Percentiles rank a stretch among this genome's conserved stretches.
Conservation (phyloP, 768 basidiomycete genomes). For the Piloderma croceum region DNA sequence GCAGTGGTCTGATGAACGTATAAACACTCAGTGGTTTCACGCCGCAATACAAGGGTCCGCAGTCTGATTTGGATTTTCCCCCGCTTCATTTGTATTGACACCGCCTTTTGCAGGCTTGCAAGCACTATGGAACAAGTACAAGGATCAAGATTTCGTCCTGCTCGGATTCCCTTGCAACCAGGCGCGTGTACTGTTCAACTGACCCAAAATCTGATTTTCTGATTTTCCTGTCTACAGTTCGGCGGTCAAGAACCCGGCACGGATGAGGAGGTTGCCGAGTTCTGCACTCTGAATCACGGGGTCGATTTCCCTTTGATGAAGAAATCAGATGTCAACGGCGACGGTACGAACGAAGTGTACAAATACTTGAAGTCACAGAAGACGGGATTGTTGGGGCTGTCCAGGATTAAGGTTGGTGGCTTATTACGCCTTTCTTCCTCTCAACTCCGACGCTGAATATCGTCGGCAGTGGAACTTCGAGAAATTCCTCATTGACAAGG, state of each 20-base stretch:
- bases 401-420: slow-evolving; percentile 60
- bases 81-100: slow-evolving; percentile 1
- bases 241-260: slow-evolving; percentile 81
- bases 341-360: slow-evolving; percentile 76
- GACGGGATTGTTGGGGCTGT: slow-evolving; percentile 62
- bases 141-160: slow-evolving; percentile 67
- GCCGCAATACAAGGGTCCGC: slow-evolving; percentile 67
- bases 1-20: background rate
- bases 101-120: slow-evolving; percentile 62
- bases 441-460: background rate
- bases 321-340: slow-evolving; percentile 92
- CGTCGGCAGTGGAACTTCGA: slow-evolving; percentile 81
- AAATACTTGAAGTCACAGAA: slow-evolving; percentile 82
- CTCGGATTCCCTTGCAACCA: slow-evolving; percentile 93
- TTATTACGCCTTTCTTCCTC: background rate
- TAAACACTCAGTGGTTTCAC: slow-evolving; percentile 65
- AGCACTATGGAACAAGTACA: slow-evolving; percentile 73
- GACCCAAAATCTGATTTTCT: background rate
- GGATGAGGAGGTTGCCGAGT: slow-evolving; percentile 67
- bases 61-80: background rate
- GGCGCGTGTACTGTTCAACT: slow-evolving; percentile 32
- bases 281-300: slow-evolving; percentile 79
- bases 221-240: slow-evolving; percentile 62
- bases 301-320: slow-evolving; percentile 89
- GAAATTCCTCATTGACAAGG: slow-evolving; percentile 78